A percentile compares a stretch with the other conserved stretches of the same genome.
Evolutionary conservation across 1,284 basidiomycete genomes (phyloP).

Genomic region (Exsudoporus floridanus): DNA sequence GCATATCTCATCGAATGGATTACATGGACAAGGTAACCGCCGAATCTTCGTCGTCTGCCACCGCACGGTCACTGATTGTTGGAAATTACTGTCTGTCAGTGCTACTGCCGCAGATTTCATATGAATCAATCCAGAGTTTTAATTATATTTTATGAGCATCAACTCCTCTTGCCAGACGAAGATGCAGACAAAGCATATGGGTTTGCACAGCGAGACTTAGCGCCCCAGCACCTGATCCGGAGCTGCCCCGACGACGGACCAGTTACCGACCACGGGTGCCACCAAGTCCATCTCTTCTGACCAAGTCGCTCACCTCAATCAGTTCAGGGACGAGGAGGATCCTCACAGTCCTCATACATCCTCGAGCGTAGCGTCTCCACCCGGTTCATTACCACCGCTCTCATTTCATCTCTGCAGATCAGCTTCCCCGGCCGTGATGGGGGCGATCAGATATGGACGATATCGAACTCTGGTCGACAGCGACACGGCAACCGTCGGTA

Average conservation of each 20-base stretch:
- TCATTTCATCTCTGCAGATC: background rate
- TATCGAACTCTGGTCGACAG: too few species aligned
- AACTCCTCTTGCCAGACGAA: slow-evolving; percentile 1
- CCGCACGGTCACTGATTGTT: background rate
- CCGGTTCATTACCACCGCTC: background rate
- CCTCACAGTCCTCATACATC: background rate
- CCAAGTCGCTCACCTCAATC: background rate
- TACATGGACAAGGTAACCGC: background rate
- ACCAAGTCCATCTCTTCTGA: background rate
- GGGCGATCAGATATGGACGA: background rate
- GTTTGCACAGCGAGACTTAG: background rate
- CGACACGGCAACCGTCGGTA: too few species aligned
- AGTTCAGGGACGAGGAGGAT: background rate
- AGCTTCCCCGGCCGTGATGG: slow-evolving; percentile 7
- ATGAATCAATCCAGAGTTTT: too few species aligned
- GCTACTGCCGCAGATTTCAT: too few species aligned
- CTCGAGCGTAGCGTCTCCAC: background rate
- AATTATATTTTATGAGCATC: too few species aligned
- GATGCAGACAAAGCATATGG: slow-evolving; percentile 1
- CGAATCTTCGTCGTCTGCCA: background rate
- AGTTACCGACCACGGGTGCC: slow-evolving; percentile 1
- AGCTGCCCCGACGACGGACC: background rate
- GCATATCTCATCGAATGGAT: background rate
- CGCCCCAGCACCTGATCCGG: slow-evolving; percentile 6
- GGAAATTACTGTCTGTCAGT: background rate